Conservation (phyloP, 73 alveolate species). For the Paramecium sexaurelia region DNA sequence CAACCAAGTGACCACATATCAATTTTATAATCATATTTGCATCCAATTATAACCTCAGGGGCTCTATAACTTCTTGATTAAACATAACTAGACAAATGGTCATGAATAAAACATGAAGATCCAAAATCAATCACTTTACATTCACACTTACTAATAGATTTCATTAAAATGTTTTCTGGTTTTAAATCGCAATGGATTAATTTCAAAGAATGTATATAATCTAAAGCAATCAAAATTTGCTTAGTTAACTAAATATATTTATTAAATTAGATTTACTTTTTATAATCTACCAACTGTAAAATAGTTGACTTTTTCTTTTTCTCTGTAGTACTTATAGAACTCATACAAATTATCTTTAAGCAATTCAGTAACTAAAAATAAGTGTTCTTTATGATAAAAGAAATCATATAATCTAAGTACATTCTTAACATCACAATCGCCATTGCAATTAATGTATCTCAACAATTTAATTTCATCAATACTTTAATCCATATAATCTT, state of each 20-base stretch:
- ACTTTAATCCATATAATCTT: conserved; percentile 98
- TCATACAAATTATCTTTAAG: conserved; percentile 98
- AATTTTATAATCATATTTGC: conserved; percentile 81
- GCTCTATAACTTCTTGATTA: conserved; percentile 83
- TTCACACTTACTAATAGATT: conserved; percentile 71
- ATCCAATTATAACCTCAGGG: conserved; percentile 84
- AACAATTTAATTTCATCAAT: conserved; percentile 99
- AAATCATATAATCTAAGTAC: conserved; percentile 61
- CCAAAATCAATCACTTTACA: conserved; percentile 82
- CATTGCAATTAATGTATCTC: conserved; percentile 93
- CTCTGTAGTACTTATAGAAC: conserved; percentile 96
- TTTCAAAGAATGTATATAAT: conserved; percentile 76
- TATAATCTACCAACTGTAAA: conserved; percentile 82
- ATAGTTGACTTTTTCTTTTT: conserved; percentile 92
- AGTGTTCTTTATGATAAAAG: conserved; percentile 94
- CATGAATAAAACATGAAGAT: conserved; percentile 76
- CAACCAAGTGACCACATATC: conserved; percentile 86
- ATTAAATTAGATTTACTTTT: conserved; percentile 31
- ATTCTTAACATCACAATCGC: conserved; percentile 96
- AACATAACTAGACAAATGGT: conserved; percentile 72
- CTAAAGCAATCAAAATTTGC: conserved; percentile 75
- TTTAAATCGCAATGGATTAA: conserved; percentile 63
- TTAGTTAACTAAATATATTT: conserved; percentile 58
- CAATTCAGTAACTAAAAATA: conserved; percentile 97
- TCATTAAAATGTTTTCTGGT: conserved; percentile 70